Base-by-base conservation (phyloP, 2,329 filamentous ascomycete species). In the Fusarium acutatum region DNA sequence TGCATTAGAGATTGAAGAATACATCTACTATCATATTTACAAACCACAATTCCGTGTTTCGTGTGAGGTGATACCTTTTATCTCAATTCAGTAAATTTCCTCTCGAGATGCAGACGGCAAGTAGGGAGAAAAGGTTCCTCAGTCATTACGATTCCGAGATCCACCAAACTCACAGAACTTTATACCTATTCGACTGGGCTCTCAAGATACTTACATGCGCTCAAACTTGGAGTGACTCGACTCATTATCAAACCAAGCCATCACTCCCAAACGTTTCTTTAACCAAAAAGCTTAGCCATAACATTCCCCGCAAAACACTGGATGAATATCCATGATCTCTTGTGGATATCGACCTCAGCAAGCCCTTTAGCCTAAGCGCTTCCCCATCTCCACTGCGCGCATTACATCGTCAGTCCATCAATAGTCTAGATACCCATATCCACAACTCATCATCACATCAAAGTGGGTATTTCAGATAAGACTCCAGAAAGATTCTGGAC, bases 61-160 rank as follows among this genome's bases (percentile, higher is more conserved):
- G n/a, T n/a, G n/a, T n/a, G n/a, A n/a, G n/a, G n/a, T n/a, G n/a
- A n/a, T n/a, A n/a, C n/a, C n/a, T n/a, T n/a, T n/a, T n/a, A n/a
- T n/a, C n/a, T n/a, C n/a, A n/a, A n/a, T n/a, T n/a, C n/a, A n/a
- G n/a, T n/a, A n/a, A n/a, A n/a, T n/a, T n/a, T n/a, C n/a, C n/a
- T n/a, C n/a, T n/a, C n/a, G n/a, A n/a, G n/a, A n/a, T n/a, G n/a
- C n/a, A n/a, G n/a, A n/a, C n/a, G n/a, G n/a, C n/a, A n/a, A n/a
- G n/a, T n/a, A n/a, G n/a, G n/a, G n/a, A n/a, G n/a, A n/a, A 22
- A 6, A 11, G 2, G 0, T 13, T 24, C 7, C 22, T 5, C 4
- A 13, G 11, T 1, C 28, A 49, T 18, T 4, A 1, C 7, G 2
- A 9, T 18, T 24, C 8, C 20, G 22, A 20, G 30, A 10, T 18